These are phyloP conservation scores for Chaetothyriales sp. DNA, from an alignment of 2,329 filamentous ascomycete species.

Conservation along the genomic window DNA sequence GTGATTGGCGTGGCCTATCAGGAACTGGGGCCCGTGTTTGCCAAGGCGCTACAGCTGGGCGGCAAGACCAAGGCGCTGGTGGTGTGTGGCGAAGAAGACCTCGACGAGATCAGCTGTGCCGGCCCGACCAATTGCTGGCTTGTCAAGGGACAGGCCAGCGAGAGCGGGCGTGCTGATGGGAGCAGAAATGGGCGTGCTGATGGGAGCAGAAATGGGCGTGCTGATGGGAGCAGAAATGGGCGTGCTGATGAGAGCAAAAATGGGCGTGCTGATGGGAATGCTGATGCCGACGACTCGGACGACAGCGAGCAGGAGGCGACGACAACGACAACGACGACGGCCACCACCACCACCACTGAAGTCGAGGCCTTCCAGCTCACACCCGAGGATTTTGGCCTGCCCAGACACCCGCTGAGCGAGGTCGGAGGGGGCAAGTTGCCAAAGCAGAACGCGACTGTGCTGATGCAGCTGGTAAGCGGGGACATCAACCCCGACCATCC, in stretches of 20 bases:
- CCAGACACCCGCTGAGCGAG: conserved; percentile 55
- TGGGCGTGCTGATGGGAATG: too few relatives aligned
- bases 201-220: too few relatives aligned
- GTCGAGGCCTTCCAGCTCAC: conserved; percentile 66
- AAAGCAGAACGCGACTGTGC: conserved; percentile 71
- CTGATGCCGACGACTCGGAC: conserved; percentile 1
- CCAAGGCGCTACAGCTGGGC: conserved; percentile 62
- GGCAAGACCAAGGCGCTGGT: conserved; percentile 75
- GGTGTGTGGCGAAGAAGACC: conserved; percentile 84
- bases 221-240: too few relatives aligned
- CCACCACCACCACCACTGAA: conserved; percentile 36
- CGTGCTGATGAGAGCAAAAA: too few relatives aligned
- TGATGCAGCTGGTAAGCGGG: conserved; percentile 62
- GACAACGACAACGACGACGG: conserved; percentile 30
- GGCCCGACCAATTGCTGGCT: conserved; percentile 83
- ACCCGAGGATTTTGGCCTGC: conserved; percentile 78
- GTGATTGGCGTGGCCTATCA: conserved; percentile 85
- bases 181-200: too few relatives aligned
- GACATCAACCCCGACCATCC: conserved; percentile 64
- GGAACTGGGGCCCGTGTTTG: conserved; percentile 78
- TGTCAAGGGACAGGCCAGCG: conserved; percentile 42
- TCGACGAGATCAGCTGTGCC: conserved; percentile 90
- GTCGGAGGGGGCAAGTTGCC: conserved; percentile 80
- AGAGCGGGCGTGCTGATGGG: too few relatives aligned
- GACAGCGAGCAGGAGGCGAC: conserved; percentile 14